Conservation (phyloP, 192 early-diverging fungal genomes). For the Podochytrium sp. region DNA sequence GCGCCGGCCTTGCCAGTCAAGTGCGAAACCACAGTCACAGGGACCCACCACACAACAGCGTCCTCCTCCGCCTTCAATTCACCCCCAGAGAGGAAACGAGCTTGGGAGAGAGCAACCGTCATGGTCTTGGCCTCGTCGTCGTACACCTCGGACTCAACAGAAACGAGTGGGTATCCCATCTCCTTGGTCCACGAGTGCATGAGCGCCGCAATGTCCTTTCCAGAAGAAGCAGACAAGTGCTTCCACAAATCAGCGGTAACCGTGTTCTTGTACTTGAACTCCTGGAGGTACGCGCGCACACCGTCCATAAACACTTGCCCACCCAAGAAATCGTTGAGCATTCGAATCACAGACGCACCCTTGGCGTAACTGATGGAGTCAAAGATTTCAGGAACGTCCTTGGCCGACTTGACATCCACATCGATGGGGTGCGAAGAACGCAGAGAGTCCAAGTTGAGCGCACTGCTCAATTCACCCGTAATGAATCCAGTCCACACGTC, state of each 20-base stretch:
- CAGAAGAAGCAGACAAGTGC: conserved; percentile 77
- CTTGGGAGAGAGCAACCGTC: conserved; percentile 72
- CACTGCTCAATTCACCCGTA: conserved; percentile 75
- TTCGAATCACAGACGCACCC: conserved; percentile 93
- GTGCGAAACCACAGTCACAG: conserved; percentile 64
- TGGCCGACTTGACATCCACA: conserved; percentile 80
- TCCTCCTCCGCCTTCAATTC: conserved; percentile 82
- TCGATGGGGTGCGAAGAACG: conserved; percentile 92
- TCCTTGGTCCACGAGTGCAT: conserved; percentile 90
- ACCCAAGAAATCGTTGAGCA: conserved; percentile 72
- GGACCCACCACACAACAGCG: conserved; percentile 80
- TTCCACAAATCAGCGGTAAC: conserved; percentile 88
- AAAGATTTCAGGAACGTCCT: conserved; percentile 93
- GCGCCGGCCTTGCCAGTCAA: conserved; percentile 37
- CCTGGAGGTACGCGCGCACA: conserved; percentile 69
- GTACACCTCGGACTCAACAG: conserved; percentile 62
- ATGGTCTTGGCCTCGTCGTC: conserved; percentile 47
- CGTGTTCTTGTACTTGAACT: conserved; percentile 85
- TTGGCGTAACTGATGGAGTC: conserved; percentile 91
- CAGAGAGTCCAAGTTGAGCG: conserved; percentile 78
- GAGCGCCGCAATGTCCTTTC: conserved; percentile 80
- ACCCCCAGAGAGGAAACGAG: conserved; percentile 85
- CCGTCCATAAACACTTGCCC: conserved; percentile 45
- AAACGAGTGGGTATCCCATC: conserved; percentile 85
- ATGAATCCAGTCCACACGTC: conserved; percentile 91